Base-by-base conservation (phyloP, 495 filamentous ascomycete genomes). In the Podospora anserina region DNA sequence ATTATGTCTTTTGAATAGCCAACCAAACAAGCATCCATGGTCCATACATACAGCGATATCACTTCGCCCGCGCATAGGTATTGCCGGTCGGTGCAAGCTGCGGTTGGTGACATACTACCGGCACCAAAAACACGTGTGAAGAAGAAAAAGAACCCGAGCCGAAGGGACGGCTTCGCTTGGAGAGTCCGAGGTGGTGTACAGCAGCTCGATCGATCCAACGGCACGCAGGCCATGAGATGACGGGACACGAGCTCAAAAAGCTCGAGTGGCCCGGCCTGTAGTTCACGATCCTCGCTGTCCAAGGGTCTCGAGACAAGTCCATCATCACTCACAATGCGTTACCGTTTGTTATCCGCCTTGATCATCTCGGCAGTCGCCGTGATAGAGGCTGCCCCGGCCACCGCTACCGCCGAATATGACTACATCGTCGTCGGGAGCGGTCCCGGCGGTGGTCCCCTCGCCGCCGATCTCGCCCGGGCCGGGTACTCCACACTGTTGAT, bases 381-480 rank as follows among this genome's bases (percentile, higher is more conserved):
- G 55, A 68, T 64, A 1, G 65, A 62, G 0, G 68, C 56, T 16
- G 53, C 66, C 13, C 49, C 68, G 4, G 65, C 68, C 0, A 63
- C 66, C 2, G 19, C 68, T 5, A 39, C 71, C 2, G 32, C 71
- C 23, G 23, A 23, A 6, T 90, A 89, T 72, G 89, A 90, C 67
- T 90, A 90, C 75, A 83, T 91, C 65, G 81, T 91, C 23, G 85
- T 91, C 0, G 89, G 89, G 44, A 85, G 82, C 49, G 89, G 88
- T 20, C 85, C 88, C 4, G 89, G 89, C 19, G 88, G 89, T 11
- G 87, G 87, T 5, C 87, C 87, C 9, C 73, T 91, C 3, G 88
- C 88, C 0, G 83, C 84, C 11, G 83, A 87, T 16, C 85, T 90
- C 13, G 88, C 87, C 3, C 76, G 84, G 27, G 87, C 85, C 27